Evolutionary conservation across 1,284 basidiomycete species (phyloP).

Genomic region (Rugiboletus extremiorientalis): DNA sequence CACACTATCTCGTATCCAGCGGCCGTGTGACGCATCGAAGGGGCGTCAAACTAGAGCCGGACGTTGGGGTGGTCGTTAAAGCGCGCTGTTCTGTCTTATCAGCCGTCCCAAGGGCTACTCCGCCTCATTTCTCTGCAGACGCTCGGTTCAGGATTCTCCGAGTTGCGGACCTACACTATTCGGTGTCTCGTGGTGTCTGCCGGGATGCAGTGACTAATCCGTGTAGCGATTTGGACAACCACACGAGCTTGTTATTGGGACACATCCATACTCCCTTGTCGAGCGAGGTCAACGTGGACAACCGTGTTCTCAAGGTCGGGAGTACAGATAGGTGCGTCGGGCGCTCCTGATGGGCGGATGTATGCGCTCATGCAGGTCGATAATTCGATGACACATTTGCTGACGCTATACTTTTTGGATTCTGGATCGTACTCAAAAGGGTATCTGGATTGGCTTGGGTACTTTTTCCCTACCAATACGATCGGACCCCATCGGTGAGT

Average conservation of each 20-base stretch:
- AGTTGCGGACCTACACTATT: conserved; percentile 88
- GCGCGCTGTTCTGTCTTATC: background rate
- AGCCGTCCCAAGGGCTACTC: conserved; percentile 69
- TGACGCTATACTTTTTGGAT: conserved; percentile 93
- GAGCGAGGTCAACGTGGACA: conserved; percentile 84
- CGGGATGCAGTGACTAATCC: conserved; percentile 59
- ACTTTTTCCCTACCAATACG: conserved; percentile 67
- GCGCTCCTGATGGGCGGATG: background rate
- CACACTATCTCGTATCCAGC: conserved; percentile 38
- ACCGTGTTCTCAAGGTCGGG: conserved; percentile 77
- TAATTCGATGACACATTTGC: conserved; percentile 82
- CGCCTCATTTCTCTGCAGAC: conserved; percentile 76
- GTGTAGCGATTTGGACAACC: conserved; percentile 67
- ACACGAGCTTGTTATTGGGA: conserved; percentile 69
- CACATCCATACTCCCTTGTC: conserved; percentile 74
- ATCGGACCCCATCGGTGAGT: conserved; percentile 71
- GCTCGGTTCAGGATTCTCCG: conserved; percentile 90
- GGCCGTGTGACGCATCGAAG: conserved; percentile 61
- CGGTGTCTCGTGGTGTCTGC: conserved; percentile 71
- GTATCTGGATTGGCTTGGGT: conserved; percentile 57
- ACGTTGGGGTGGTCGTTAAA: background rate
- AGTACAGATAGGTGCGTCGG: conserved; percentile 65
- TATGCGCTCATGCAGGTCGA: background rate
- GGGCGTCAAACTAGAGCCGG: conserved; percentile 51
- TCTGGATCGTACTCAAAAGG: conserved; percentile 76